Percentiles rank a stretch among this genome's conserved stretches.
phyloP scores from a whole-genome alignment of 1,284 basidiomycete species.

The Phellopilus nigrolimitatus region DNA sequence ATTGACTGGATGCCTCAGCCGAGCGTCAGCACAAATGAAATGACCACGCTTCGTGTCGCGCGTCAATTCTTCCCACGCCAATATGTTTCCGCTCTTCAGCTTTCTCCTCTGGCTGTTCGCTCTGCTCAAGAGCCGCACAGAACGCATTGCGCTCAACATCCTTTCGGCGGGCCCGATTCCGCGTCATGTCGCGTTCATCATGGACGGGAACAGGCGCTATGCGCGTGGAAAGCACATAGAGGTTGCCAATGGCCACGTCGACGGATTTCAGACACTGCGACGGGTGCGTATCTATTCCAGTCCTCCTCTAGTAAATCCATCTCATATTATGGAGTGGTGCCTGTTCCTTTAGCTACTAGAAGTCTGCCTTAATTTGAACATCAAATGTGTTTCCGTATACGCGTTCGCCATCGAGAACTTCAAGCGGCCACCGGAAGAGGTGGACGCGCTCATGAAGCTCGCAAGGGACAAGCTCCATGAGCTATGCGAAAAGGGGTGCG shows the following conservation, averaged over 20 bases:
- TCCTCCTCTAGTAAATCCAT: not conserved
- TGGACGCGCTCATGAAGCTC: slow-evolving; percentile 82
- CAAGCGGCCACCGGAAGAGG: slow-evolving; percentile 82
- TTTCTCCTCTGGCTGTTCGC: slow-evolving; percentile 19
- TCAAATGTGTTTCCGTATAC: slow-evolving; percentile 87
- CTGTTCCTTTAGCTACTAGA: slow-evolving; percentile 62
- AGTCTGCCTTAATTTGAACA: slow-evolving; percentile 71
- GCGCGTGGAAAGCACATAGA: slow-evolving; percentile 67
- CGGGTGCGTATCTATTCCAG: slow-evolving; percentile 47
- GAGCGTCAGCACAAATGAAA: too few species aligned
- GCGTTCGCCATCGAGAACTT: slow-evolving; percentile 99
- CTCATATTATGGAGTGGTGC: not conserved
- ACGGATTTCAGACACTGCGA: slow-evolving; percentile 81
- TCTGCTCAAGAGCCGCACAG: slow-evolving; percentile 27
- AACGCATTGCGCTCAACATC: slow-evolving; percentile 50
- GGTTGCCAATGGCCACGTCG: slow-evolving; percentile 75
- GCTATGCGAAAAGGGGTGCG: slow-evolving; percentile 79
- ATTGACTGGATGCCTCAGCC: too few species aligned
- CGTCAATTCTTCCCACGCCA: not conserved
- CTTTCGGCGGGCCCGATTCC: slow-evolving; percentile 85
- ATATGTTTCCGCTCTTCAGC: slow-evolving; percentile 15
- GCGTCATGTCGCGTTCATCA: slow-evolving; percentile 90
- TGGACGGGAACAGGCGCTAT: slow-evolving; percentile 97
- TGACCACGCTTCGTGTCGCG: too few species aligned
- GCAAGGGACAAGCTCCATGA: slow-evolving; percentile 81